These are phyloP conservation scores for Terfezia boudieri DNA, from an alignment of 495 filamentous ascomycete genomes.

Conservation along the genomic window DNA sequence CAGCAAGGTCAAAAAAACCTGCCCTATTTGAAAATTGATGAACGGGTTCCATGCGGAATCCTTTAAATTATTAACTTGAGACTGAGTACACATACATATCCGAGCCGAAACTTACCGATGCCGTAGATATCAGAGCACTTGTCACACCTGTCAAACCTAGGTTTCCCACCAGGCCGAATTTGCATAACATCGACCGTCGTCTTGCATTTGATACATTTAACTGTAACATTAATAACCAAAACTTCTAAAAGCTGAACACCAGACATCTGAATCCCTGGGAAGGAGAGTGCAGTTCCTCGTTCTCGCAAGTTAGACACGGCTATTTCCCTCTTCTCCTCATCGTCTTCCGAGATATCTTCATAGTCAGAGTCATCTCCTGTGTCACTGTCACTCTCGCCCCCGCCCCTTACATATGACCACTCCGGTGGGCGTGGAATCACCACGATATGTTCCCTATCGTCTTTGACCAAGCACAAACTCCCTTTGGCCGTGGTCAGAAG, in stretches of 20 bases:
- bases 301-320: slow-evolving; percentile 24
- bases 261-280: slow-evolving; percentile 61
- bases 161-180: slow-evolving; percentile 26
- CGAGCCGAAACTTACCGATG: slow-evolving; percentile 23
- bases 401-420: slow-evolving; percentile 33
- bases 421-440: slow-evolving; percentile 66
- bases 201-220: slow-evolving; percentile 76
- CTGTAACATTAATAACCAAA: slow-evolving; percentile 38
- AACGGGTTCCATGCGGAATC: slow-evolving; percentile 52
- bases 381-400: slow-evolving; percentile 21
- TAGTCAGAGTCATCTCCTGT: slow-evolving; percentile 27
- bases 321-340: slow-evolving; percentile 27
- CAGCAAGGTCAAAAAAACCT: slow-evolving; percentile 63
- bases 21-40: slow-evolving; percentile 55
- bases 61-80: slow-evolving; percentile 15
- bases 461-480: neutral
- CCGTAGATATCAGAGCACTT: slow-evolving; percentile 52
- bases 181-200: slow-evolving; percentile 47
- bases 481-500: neutral
- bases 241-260: slow-evolving; percentile 65
- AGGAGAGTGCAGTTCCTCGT: slow-evolving; percentile 54
- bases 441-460: slow-evolving; percentile 40
- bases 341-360: slow-evolving; percentile 19
- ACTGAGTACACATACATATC: neutral
- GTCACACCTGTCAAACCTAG: slow-evolving; percentile 34